Percentiles rank a stretch among this genome's conserved stretches.
phyloP scores from a whole-genome alignment of 2,329 filamentous ascomycete species.

The Phyllosticta citrichinensis region DNA sequence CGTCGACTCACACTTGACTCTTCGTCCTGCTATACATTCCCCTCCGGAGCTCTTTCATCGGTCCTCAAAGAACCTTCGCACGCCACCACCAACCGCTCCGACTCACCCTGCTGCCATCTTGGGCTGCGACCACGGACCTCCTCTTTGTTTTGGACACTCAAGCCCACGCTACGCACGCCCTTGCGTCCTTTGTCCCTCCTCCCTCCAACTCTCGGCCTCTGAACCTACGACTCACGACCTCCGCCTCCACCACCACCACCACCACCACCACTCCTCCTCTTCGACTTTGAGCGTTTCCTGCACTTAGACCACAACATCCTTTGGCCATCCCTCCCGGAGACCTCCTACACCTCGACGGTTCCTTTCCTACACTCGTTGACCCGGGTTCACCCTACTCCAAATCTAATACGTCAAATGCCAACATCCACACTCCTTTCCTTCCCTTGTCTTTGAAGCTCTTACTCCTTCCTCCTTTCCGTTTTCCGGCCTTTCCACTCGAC shows the following conservation, averaged over 20 bases:
- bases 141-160: slow-evolving; percentile 14
- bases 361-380: slow-evolving; percentile 28
- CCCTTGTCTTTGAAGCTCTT: slow-evolving; percentile 27
- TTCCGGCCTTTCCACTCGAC: slow-evolving; percentile 5
- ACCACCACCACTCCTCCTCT: slow-evolving; percentile 15
- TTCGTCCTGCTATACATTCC: slow-evolving; percentile 15
- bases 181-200: not conserved
- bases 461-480: slow-evolving; percentile 3
- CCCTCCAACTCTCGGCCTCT: not conserved
- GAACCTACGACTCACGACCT: slow-evolving; percentile 28
- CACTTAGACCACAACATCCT: slow-evolving; percentile 18
- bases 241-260: slow-evolving; percentile 26
- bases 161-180: not conserved
- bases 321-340: not conserved
- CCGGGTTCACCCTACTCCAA: slow-evolving; percentile 26
- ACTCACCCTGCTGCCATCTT: not conserved
- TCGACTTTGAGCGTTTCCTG: slow-evolving; percentile 14
- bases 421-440: slow-evolving; percentile 35
- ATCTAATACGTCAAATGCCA: slow-evolving; percentile 33
- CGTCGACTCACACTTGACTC: slow-evolving; percentile 24
- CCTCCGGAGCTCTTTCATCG: slow-evolving; percentile 9
- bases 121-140: not conserved
- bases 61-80: slow-evolving; percentile 10
- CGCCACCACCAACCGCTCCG: not conserved
- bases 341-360: slow-evolving; percentile 14